A percentile compares a stretch with the other conserved stretches of the same genome.
Conservation (phyloP, 2,329 filamentous ascomycete species). For the Verticillium isaacii region DNA sequence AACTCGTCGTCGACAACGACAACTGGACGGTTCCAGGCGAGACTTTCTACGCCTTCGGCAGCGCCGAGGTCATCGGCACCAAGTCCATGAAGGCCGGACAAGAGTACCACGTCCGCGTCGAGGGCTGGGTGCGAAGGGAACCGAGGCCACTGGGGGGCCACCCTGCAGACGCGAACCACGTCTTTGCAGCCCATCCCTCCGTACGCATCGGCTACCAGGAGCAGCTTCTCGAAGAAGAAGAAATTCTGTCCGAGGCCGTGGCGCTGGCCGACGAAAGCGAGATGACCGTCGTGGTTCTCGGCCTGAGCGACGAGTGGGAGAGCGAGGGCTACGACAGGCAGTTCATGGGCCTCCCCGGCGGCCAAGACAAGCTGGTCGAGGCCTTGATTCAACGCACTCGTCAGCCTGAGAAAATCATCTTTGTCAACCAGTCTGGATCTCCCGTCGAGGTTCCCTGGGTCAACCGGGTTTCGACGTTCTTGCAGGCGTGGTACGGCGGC, state of each 20-base stretch:
- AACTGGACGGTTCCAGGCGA: constrained; percentile 37
- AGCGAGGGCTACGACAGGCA: constrained; percentile 12
- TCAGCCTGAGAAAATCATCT: constrained; percentile 6
- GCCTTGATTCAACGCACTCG: background rate
- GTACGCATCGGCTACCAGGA: constrained; percentile 10
- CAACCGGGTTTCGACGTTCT: constrained; percentile 37
- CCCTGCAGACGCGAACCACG: background rate
- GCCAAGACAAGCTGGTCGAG: constrained; percentile 4
- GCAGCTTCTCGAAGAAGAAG: constrained; percentile 1
- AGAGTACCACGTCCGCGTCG: constrained; percentile 9
- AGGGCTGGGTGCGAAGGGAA: constrained; percentile 3
- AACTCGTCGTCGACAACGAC: constrained; percentile 38
- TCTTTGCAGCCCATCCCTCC: constrained; percentile 5
- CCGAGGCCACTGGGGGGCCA: background rate
- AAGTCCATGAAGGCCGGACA: constrained; percentile 7
- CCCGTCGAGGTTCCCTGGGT: constrained; percentile 44
- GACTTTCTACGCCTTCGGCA: constrained; percentile 15
- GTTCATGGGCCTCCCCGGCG: constrained; percentile 8
- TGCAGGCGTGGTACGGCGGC: constrained; percentile 67
- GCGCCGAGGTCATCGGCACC: constrained; percentile 7
- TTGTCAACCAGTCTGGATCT: constrained; percentile 14
- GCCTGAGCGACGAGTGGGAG: constrained; percentile 13
- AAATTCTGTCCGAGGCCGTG: constrained; percentile 7
- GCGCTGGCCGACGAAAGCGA: constrained; percentile 8
- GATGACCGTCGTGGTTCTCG: constrained; percentile 7